Conservation (phyloP, 768 basidiomycete genomes). For the Pisolithus tinctorius region DNA sequence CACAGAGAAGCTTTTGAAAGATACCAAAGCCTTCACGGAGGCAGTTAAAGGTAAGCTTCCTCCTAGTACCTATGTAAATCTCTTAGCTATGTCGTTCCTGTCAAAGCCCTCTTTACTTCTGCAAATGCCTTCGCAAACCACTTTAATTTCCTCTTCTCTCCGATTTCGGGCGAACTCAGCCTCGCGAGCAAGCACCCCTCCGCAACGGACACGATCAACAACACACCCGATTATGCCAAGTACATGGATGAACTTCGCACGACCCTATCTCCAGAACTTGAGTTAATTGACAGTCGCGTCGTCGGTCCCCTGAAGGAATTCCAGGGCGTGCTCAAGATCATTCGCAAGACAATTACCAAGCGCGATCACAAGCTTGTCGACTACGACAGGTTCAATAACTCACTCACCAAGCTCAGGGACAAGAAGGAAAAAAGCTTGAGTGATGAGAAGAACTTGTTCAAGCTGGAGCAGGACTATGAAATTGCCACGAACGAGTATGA, state of each 20-base stretch:
- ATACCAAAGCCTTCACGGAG: constrained; percentile 82
- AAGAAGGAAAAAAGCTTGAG: constrained; percentile 96
- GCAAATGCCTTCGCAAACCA: constrained; percentile 60
- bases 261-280: constrained; percentile 81
- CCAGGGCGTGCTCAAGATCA: constrained; percentile 76
- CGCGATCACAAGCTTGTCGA: constrained; percentile 96
- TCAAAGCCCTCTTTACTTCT: constrained; percentile 57
- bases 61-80: neutral
- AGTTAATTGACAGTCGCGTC: constrained; percentile 86
- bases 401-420: constrained; percentile 89
- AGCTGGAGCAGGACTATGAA: constrained; percentile 97
- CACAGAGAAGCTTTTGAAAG: constrained; percentile 87
- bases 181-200: constrained; percentile 74
- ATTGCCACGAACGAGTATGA: constrained; percentile 89
- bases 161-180: constrained; percentile 71
- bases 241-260: constrained; percentile 79
- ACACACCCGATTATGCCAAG: constrained; percentile 63
- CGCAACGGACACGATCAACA: constrained; percentile 68
- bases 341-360: constrained; percentile 93
- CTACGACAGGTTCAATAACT: constrained; percentile 95
- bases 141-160: constrained; percentile 56
- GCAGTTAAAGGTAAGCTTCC: constrained; percentile 54
- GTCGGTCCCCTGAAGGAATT: constrained; percentile 85
- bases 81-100: neutral
- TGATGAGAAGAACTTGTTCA: constrained; percentile 97